These are phyloP conservation scores for Talaromyces sp. DNA, from an alignment of 2,329 filamentous ascomycete genomes.

Conservation along the genomic window DNA sequence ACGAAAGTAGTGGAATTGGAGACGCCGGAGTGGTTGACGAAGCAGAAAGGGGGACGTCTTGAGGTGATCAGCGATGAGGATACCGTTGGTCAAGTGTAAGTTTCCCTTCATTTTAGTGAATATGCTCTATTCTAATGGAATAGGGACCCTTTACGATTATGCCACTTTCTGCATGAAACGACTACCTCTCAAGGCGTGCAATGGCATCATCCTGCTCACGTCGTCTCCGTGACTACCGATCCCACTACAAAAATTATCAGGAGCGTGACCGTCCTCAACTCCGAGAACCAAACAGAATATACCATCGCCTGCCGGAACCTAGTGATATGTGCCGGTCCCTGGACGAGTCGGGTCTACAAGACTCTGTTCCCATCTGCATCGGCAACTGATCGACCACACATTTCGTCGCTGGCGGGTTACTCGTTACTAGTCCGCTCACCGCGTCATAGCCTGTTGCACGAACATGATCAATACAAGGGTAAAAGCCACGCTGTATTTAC, in stretches of 20 bases:
- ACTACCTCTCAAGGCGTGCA: constrained; percentile 60
- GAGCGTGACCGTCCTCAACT: constrained; percentile 50
- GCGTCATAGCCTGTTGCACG: constrained; percentile 35
- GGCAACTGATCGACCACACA: constrained; percentile 48
- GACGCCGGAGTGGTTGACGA: constrained; percentile 59
- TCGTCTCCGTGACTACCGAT: constrained; percentile 53
- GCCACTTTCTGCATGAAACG: constrained; percentile 59
- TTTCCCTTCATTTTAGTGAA: constrained; percentile 18
- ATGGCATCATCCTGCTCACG: constrained; percentile 62
- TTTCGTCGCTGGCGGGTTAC: constrained; percentile 66
- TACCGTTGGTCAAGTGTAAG: constrained; percentile 63
- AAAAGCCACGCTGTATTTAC: constrained; percentile 68
- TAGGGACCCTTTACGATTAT: constrained; percentile 65
- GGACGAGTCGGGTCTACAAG: constrained; percentile 65
- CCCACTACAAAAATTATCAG: constrained; percentile 47
- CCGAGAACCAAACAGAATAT: constrained; percentile 25
- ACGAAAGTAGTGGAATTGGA: constrained; percentile 25
- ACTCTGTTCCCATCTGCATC: constrained; percentile 59
- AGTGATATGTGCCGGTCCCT: constrained; percentile 66
- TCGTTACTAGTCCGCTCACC: constrained; percentile 65
- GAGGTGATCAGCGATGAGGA: constrained; percentile 61
- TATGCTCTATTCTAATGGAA: background rate
- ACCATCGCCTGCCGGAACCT: constrained; percentile 60
- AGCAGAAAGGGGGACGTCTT: constrained; percentile 52
- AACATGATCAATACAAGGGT: constrained; percentile 35